phyloP scores from a whole-genome alignment of 2,329 filamentous ascomycete species.

The Thielaviopsis ethacetica region DNA sequence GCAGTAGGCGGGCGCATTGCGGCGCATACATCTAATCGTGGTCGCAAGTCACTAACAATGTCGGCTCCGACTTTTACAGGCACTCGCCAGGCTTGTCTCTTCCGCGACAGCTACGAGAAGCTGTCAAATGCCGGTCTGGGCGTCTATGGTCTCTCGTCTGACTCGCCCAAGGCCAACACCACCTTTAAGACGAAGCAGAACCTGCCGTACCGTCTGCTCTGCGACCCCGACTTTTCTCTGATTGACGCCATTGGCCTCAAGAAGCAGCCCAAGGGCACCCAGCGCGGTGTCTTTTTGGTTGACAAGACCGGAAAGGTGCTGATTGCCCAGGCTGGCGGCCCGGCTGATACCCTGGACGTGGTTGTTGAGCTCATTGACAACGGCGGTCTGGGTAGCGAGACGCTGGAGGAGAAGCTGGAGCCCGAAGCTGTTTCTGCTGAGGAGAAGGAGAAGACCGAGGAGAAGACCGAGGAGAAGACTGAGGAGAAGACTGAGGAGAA shows the following conservation, averaged over 20 bases:
- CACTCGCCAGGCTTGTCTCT: constrained; percentile 83
- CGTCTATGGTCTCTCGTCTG: constrained; percentile 80
- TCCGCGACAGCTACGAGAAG: constrained; percentile 68
- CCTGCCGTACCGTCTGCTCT: constrained; percentile 74
- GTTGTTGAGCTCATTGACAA: constrained; percentile 54
- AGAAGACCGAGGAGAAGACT: constrained; percentile 16
- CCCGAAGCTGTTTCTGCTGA: background rate
- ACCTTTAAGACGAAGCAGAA: constrained; percentile 86
- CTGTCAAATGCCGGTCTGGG: constrained; percentile 64
- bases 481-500: constrained; percentile 13
- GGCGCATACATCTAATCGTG: no score
- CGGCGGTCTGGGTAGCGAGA: constrained; percentile 13
- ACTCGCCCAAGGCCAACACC: constrained; percentile 81
- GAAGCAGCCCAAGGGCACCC: constrained; percentile 66
- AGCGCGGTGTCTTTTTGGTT: constrained; percentile 75
- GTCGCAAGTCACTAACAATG: no score
- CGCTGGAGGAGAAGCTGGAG: constrained; percentile 11
- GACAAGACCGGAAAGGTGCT: constrained; percentile 70
- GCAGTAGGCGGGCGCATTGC: no score
- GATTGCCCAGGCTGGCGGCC: constrained; percentile 52
- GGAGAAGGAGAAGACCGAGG: background rate
- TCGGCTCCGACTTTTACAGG: constrained; percentile 31
- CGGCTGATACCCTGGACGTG: constrained; percentile 54
- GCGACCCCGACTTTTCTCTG: constrained; percentile 57
- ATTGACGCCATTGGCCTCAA: constrained; percentile 81